These are phyloP conservation scores for Narthecium ossifragum DNA, from an alignment of 106 monocot species.

Conservation along the genomic window DNA sequence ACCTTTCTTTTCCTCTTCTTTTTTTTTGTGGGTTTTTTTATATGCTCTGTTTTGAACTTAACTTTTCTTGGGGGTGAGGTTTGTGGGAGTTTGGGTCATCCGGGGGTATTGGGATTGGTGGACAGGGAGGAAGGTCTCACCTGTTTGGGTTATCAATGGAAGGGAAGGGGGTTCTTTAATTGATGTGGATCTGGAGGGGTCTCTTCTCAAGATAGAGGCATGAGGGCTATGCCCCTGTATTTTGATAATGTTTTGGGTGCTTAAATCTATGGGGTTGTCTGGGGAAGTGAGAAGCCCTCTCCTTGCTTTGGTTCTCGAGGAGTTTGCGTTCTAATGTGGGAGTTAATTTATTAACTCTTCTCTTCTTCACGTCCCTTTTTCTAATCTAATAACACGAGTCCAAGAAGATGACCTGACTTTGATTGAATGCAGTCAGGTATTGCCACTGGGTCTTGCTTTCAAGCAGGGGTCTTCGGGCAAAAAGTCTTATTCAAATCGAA, in stretches of 20 bases:
- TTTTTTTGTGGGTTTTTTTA: background rate
- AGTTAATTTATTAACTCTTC: too few relatives aligned
- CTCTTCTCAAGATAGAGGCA: slow-evolving; percentile 5
- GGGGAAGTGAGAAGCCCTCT: background rate
- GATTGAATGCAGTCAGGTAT: too few relatives aligned
- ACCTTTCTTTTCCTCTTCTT: background rate
- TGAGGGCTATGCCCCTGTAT: background rate
- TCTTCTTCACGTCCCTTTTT: too few relatives aligned
- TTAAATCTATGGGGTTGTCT: background rate
- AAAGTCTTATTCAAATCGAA: too few relatives aligned
- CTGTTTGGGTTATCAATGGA: background rate
- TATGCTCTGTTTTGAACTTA: background rate
- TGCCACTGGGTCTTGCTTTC: too few relatives aligned
- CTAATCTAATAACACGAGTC: too few relatives aligned
- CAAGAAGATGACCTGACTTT: too few relatives aligned
- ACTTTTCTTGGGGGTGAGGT: too few relatives aligned
- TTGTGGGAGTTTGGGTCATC: background rate
- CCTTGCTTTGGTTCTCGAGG: too few relatives aligned
- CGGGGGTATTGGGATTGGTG: slow-evolving; percentile 12
- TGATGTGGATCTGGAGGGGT: slow-evolving; percentile 10
- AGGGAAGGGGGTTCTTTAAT: background rate
- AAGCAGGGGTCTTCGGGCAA: too few relatives aligned
- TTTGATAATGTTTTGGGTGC: background rate
- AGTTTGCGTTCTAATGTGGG: too few relatives aligned
- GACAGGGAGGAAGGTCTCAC: background rate